Evolutionary conservation across 805 yeast genomes (phyloP).

Genomic region (Clavispora carvajalis): DNA sequence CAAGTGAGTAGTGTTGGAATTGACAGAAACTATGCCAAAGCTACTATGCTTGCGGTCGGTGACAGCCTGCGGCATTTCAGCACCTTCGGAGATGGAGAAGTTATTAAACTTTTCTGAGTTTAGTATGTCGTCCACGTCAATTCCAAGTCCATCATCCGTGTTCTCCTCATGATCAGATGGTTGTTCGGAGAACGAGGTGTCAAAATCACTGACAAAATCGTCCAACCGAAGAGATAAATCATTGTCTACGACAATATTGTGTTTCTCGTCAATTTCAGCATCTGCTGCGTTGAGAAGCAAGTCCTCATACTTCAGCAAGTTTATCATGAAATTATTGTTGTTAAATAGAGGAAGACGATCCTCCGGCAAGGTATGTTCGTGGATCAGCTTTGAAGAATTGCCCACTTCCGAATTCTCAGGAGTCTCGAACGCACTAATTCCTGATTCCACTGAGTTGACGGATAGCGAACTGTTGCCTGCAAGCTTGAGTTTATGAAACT

Average conservation of each 20-base stretch:
- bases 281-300: slow-evolving; percentile 6
- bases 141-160: slow-evolving; percentile 34
- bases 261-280: slow-evolving; percentile 9
- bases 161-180: neutral
- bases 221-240: slow-evolving; percentile 33
- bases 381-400: neutral
- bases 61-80: slow-evolving; percentile 5
- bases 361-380: slow-evolving; percentile 6
- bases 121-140: slow-evolving; percentile 39
- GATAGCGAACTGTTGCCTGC: neutral
- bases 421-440: neutral
- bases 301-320: slow-evolving; percentile 32
- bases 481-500: neutral
- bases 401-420: neutral
- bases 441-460: neutral
- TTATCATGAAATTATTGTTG: slow-evolving; percentile 29
- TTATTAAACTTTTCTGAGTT: slow-evolving; percentile 35
- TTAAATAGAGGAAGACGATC: slow-evolving; percentile 31
- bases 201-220: slow-evolving; percentile 23
- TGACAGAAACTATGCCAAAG: slow-evolving; percentile 17
- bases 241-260: slow-evolving; percentile 24
- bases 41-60: slow-evolving; percentile 13
- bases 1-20: slow-evolving; percentile 2
- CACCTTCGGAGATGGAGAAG: slow-evolving; percentile 16
- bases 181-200: neutral